phyloP scores from a whole-genome alignment of 2,329 filamentous ascomycete species.

The Trichoderma arundinaceum region DNA sequence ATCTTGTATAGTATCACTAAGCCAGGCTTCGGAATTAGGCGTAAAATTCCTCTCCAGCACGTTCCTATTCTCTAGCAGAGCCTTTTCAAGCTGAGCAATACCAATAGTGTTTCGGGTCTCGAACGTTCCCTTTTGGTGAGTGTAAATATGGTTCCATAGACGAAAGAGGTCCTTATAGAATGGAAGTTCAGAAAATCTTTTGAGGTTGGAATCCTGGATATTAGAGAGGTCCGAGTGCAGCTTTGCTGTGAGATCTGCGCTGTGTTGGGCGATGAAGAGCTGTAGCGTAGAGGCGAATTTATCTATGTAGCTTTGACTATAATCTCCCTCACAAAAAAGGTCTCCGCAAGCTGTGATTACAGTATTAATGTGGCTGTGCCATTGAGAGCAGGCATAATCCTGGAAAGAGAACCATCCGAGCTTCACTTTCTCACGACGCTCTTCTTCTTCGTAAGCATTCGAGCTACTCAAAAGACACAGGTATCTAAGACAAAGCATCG shows the following conservation, averaged over 20 bases:
- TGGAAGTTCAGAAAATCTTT: not conserved
- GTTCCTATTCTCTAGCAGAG: not conserved
- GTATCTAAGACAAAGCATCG: constrained; percentile 1
- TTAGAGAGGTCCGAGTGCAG: not conserved
- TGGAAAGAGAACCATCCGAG: constrained; percentile 20
- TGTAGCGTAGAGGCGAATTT: not conserved
- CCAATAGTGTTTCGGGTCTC: not conserved
- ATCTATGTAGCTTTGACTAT: not conserved
- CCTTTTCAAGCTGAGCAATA: not conserved
- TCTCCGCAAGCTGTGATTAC: not conserved
- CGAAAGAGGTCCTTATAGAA: not conserved
- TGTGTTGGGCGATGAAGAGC: not conserved
- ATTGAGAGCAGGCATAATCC: constrained; percentile 22
- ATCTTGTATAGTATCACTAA: not conserved
- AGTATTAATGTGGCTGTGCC: constrained; percentile 8
- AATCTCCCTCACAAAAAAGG: not conserved
- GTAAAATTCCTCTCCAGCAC: not conserved
- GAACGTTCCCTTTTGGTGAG: not conserved
- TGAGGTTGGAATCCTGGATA: not conserved
- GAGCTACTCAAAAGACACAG: not conserved
- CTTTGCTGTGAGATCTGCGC: not conserved
- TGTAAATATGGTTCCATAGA: constrained; percentile 20
- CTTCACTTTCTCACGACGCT: not conserved
- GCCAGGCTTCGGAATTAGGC: not conserved
- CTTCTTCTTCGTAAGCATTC: not conserved